Evolutionary conservation across 345 rosid genomes (phyloP).

Genomic region (Geranium rotundifolium): DNA sequence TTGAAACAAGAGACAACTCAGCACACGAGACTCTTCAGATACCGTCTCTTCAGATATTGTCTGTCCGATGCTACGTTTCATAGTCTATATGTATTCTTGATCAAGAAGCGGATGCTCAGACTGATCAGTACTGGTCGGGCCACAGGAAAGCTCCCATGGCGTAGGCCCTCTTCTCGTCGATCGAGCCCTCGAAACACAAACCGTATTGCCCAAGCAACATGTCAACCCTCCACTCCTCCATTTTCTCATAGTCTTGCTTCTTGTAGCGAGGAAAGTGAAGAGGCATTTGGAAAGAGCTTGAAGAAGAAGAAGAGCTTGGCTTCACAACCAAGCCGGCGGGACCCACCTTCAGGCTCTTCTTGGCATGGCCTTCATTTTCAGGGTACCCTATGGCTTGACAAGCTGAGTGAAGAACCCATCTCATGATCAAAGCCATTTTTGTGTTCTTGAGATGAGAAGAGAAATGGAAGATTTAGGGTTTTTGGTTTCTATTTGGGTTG

Average conservation of each 20-base stretch:
- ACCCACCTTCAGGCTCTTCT: slow-evolving; percentile 9
- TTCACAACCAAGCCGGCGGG: neutral
- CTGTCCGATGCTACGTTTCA: too few species aligned
- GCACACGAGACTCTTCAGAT: too few species aligned
- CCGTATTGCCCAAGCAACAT: slow-evolving; percentile 50
- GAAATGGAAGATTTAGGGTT: slow-evolving; percentile 8
- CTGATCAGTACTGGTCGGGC: slow-evolving; percentile 32
- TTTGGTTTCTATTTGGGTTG: slow-evolving; percentile 8
- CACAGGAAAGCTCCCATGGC: slow-evolving; percentile 59
- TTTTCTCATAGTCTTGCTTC: slow-evolving; percentile 47
- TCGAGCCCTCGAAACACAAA: slow-evolving; percentile 20
- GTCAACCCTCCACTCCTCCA: slow-evolving; percentile 68
- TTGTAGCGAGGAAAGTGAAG: slow-evolving; percentile 59
- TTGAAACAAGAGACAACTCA: too few species aligned
- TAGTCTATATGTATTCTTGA: too few species aligned
- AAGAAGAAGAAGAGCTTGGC: neutral
- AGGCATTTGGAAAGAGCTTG: slow-evolving; percentile 45
- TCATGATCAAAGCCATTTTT: slow-evolving; percentile 4
- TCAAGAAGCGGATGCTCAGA: neutral
- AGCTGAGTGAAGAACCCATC: slow-evolving; percentile 41
- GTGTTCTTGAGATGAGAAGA: too few species aligned
- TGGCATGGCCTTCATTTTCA: slow-evolving; percentile 6
- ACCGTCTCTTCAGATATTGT: too few species aligned
- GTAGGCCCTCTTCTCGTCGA: slow-evolving; percentile 43
- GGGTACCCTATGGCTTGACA: slow-evolving; percentile 25